A percentile compares a stretch with the other conserved stretches of the same genome.
Evolutionary conservation across 2,329 filamentous ascomycete genomes (phyloP).

Genomic region (Alternaria burnsii): DNA sequence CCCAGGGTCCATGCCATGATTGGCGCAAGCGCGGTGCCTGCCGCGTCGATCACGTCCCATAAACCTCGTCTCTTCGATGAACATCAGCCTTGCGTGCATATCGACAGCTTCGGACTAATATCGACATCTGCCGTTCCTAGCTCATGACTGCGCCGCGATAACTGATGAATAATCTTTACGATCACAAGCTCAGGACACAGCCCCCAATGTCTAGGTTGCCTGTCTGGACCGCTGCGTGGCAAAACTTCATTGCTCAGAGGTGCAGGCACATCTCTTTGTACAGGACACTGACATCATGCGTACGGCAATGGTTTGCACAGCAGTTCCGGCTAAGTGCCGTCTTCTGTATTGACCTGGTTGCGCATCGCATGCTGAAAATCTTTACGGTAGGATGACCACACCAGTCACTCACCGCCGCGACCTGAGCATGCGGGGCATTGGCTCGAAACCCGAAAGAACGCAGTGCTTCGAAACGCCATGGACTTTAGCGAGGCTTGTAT

Average conservation of each 20-base stretch:
- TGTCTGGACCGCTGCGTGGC: slow-evolving; percentile 8
- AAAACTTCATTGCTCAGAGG: slow-evolving; percentile 15
- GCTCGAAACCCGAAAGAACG: background rate
- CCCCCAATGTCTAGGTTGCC: slow-evolving; percentile 11
- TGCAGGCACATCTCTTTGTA: slow-evolving; percentile 8
- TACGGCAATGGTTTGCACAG: slow-evolving; percentile 6
- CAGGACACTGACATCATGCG: background rate
- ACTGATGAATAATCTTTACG: background rate
- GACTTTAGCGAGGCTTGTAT: slow-evolving; percentile 25
- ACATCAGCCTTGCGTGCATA: slow-evolving; percentile 7
- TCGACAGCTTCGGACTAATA: background rate
- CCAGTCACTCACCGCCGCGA: slow-evolving; percentile 14
- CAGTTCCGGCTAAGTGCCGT: slow-evolving; percentile 9
- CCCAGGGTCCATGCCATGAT: slow-evolving; percentile 15
- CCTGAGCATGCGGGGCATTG: slow-evolving; percentile 9
- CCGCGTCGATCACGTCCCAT: slow-evolving; percentile 7
- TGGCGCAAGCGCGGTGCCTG: slow-evolving; percentile 19
- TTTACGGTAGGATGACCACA: slow-evolving; percentile 2
- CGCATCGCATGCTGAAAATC: slow-evolving; percentile 3
- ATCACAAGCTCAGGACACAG: slow-evolving; percentile 6
- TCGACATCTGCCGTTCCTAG: slow-evolving; percentile 4
- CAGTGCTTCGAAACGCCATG: slow-evolving; percentile 9
- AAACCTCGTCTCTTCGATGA: slow-evolving; percentile 22
- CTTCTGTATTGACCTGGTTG: slow-evolving; percentile 5
- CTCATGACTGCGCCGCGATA: slow-evolving; percentile 11